Conservation (phyloP, 192 early-diverging fungal genomes). For the Entophlyctis helioformis region DNA sequence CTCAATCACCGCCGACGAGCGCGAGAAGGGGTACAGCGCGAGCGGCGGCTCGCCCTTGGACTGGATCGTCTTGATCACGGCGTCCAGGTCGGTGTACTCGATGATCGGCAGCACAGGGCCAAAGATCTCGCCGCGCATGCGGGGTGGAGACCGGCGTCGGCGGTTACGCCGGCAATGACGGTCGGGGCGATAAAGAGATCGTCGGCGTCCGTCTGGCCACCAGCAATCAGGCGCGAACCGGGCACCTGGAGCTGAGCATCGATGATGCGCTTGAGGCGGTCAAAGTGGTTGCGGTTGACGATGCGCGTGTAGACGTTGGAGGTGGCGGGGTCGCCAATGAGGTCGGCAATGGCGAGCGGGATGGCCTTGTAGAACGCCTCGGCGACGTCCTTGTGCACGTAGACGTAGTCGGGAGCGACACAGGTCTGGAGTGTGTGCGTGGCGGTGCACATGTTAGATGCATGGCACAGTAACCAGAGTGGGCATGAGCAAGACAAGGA, state of each 20-base stretch:
- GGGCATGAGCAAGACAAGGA: too few species aligned
- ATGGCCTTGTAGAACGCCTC: too few species aligned
- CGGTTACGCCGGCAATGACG: constrained; percentile 57
- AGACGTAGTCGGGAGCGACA: constrained; percentile 76
- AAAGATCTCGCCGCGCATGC: constrained; percentile 83
- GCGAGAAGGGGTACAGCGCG: constrained; percentile 64
- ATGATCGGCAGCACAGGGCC: constrained; percentile 83
- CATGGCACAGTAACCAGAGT: too few species aligned
- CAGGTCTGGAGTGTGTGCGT: constrained; percentile 64
- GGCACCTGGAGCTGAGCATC: constrained; percentile 19
- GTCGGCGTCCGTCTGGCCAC: constrained; percentile 38
- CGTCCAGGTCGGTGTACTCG: constrained; percentile 16
- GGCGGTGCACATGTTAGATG: too few species aligned
- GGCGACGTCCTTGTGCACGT: constrained; percentile 49
- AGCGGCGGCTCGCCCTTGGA: constrained; percentile 42
- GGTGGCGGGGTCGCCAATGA: constrained; percentile 29
- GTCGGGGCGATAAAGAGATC: constrained; percentile 74
- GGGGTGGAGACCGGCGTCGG: constrained; percentile 21
- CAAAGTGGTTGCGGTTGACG: constrained; percentile 56
- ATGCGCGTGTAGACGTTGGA: constrained; percentile 57
- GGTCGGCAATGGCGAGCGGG: too few species aligned
- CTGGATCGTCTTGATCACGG: constrained; percentile 20
- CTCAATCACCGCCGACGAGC: constrained; percentile 29
- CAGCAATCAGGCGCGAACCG: constrained; percentile 28
- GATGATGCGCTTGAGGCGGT: constrained; percentile 50